Percentiles rank a stretch among this genome's conserved stretches.
phyloP scores from a whole-genome alignment of 768 basidiomycete species.

The Boletus vinaceobasis region DNA sequence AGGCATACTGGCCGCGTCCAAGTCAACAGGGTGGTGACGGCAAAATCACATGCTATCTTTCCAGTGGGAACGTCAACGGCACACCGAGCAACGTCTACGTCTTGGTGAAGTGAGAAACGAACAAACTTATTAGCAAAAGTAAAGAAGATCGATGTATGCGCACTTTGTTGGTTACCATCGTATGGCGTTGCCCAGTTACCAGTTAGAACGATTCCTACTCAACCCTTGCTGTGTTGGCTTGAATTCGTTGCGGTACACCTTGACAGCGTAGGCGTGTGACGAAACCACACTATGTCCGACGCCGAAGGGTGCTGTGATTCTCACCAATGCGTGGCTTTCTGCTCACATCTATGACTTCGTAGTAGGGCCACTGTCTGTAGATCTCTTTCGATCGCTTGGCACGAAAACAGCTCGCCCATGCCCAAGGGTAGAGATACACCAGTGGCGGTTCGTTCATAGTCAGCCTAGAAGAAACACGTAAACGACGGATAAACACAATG shows the following conservation, averaged over 20 bases:
- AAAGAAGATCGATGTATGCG: not conserved
- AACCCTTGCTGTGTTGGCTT: conserved; percentile 56
- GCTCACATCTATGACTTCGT: conserved; percentile 72
- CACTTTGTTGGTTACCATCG: conserved; percentile 32
- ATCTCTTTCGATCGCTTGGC: conserved; percentile 61
- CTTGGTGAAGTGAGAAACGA: conserved; percentile 29
- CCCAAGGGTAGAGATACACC: conserved; percentile 68
- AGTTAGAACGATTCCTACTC: conserved; percentile 78
- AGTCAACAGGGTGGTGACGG: not conserved
- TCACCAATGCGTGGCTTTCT: not conserved
- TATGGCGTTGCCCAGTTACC: conserved; percentile 61
- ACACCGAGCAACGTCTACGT: conserved; percentile 66
- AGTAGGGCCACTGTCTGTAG: conserved; percentile 58
- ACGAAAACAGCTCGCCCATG: conserved; percentile 70
- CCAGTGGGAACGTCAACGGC: conserved; percentile 72
- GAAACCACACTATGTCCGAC: conserved; percentile 67
- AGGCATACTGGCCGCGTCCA: not conserved
- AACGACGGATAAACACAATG: conserved; percentile 20
- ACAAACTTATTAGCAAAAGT: not conserved
- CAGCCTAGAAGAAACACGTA: conserved; percentile 41
- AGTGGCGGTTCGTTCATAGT: conserved; percentile 69
- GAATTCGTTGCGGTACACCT: conserved; percentile 65
- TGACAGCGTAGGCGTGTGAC: conserved; percentile 64
- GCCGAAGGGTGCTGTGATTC: conserved; percentile 33
- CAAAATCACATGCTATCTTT: conserved; percentile 31